Base-by-base conservation (phyloP, 2,329 filamentous ascomycete genomes). In the Xylaria sp. region DNA sequence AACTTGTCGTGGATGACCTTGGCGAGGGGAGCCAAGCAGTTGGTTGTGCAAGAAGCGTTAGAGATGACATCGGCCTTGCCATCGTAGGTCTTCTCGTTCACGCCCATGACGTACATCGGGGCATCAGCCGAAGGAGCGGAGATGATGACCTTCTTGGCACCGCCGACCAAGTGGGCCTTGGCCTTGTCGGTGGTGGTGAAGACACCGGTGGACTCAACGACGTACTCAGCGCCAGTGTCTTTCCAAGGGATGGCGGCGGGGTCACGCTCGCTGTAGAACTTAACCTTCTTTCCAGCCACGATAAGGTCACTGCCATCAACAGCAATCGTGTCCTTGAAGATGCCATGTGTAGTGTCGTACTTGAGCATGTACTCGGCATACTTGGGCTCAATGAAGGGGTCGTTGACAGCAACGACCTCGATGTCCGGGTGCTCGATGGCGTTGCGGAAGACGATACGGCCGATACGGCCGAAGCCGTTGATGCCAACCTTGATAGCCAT, bases 291-390 rank as follows among this genome's bases (percentile, higher is more conserved):
- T 90, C 93, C 94, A 84, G 97, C 95, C 87, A 98, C 90, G 76
- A 90, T 83, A 75, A 99, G 89, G 81, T 91, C 87, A 77, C 87
- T 89, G 75, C 82, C 82, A 69, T 89, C 86, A 80, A 91, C 85
- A 83, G 90, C 83, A 83, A 98, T 89, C 69, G 91, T 90, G 77
- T 95, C 95, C 88, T 97, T 96, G 92, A 98, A 99, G 81, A 89
- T 81, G 77, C 96, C 96, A 89, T 99, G 96, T 83, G 92, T 94
- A 77, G 92, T 94, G 88, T 99, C 96, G 84, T 98, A 98, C 89
- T 97, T 96, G 86, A 99, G 92, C 96, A 98, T 98, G 90, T 98
- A 98, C 81, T 92, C 95, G 83, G 96, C 96, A 85, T 98, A 98
- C 83, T 94, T 86, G 79, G 92, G 89, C 85, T 97, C 94, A 85